Evolutionary conservation across 495 filamentous ascomycete species (phyloP).

Genomic region (Neurospora sp.): DNA sequence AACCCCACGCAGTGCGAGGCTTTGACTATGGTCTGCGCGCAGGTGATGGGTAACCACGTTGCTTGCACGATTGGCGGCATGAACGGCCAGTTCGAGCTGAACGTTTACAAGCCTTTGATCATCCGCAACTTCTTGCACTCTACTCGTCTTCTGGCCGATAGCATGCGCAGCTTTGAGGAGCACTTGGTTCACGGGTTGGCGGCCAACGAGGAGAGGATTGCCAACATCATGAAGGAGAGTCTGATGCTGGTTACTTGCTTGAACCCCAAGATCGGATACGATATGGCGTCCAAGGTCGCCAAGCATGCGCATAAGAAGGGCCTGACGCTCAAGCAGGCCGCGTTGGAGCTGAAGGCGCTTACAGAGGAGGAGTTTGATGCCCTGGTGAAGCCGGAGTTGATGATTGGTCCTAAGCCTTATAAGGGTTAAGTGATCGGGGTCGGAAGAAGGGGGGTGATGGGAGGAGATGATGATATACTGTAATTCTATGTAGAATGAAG

Average conservation of each 20-base stretch:
- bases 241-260: slow-evolving; percentile 98
- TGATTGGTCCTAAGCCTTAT: slow-evolving; percentile 71
- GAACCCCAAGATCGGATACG: slow-evolving; percentile 97
- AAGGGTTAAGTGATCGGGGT: slow-evolving; percentile 20
- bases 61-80: slow-evolving; percentile 87
- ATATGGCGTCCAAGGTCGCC: slow-evolving; percentile 94
- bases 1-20: slow-evolving; percentile 98
- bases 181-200: slow-evolving; percentile 82
- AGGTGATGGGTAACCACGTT: slow-evolving; percentile 96
- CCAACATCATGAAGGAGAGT: slow-evolving; percentile 75
- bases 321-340: slow-evolving; percentile 80
- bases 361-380: slow-evolving; percentile 87
- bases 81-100: slow-evolving; percentile 97
- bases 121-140: slow-evolving; percentile 94
- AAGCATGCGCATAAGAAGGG: slow-evolving; percentile 99
- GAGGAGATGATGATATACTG: background rate
- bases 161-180: slow-evolving; percentile 89
- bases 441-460: background rate
- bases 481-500: background rate
- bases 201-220: slow-evolving; percentile 88
- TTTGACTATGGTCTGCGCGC: slow-evolving; percentile 92
- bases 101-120: slow-evolving; percentile 96
- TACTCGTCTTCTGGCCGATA: slow-evolving; percentile 73
- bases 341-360: slow-evolving; percentile 85
- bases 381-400: slow-evolving; percentile 89